Conservation (phyloP, 1,284 basidiomycete genomes). For the Malassezia equina region DNA sequence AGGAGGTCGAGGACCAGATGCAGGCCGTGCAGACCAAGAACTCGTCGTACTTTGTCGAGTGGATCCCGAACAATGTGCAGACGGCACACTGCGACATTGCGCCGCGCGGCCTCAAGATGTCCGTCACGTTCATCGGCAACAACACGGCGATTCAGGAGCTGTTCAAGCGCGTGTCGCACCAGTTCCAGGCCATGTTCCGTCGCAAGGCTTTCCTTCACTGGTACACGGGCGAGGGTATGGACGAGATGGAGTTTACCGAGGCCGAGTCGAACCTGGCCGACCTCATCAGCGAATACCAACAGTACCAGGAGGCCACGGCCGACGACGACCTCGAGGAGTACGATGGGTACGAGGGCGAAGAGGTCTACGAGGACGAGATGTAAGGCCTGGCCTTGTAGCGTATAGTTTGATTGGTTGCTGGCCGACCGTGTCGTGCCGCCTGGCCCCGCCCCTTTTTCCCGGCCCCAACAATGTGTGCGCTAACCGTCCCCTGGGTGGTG, state of each 20-base stretch:
- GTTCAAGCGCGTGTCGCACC: conserved; percentile 78
- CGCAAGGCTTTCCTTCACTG: conserved; percentile 98
- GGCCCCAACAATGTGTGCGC: background rate
- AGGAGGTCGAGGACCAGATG: conserved; percentile 98
- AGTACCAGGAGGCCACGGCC: conserved; percentile 75
- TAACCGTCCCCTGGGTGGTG: background rate
- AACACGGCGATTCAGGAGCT: conserved; percentile 80
- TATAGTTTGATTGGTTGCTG: background rate
- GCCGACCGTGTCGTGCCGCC: conserved; percentile 2
- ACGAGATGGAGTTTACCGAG: conserved; percentile 96
- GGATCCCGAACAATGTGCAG: conserved; percentile 71
- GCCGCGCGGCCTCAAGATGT: conserved; percentile 58
- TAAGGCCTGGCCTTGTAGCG: conserved; percentile 1
- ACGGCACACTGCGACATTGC: conserved; percentile 93
- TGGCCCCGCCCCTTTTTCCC: too few relatives aligned
- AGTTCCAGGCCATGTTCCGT: conserved; percentile 98
- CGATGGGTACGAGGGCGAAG: conserved; percentile 19
- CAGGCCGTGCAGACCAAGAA: conserved; percentile 93
- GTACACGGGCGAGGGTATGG: conserved; percentile 72
- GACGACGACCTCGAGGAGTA: conserved; percentile 48
- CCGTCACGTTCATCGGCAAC: conserved; percentile 87
- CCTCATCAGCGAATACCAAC: conserved; percentile 56
- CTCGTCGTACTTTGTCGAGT: conserved; percentile 91
- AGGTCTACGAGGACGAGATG: conserved; percentile 16
- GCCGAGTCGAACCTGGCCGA: conserved; percentile 79